phyloP scores from a whole-genome alignment of 768 basidiomycete genomes.

The Rhizopogon sp. region DNA sequence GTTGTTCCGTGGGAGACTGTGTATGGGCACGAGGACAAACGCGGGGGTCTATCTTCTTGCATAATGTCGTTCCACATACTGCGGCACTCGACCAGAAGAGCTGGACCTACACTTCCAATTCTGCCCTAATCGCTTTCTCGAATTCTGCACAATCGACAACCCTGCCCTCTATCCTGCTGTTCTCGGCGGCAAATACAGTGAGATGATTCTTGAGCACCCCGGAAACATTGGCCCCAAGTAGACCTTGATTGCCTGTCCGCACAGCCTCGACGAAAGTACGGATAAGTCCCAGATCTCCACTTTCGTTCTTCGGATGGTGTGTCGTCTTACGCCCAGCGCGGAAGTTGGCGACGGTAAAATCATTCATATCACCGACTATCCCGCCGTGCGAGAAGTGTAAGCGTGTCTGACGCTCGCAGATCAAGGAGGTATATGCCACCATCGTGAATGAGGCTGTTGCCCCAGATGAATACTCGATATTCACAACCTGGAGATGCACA shows the following conservation, averaged over 20 bases:
- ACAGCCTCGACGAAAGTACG: slow-evolving; percentile 74
- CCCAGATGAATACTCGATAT: slow-evolving; percentile 79
- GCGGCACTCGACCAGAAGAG: not conserved
- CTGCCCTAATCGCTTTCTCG: slow-evolving; percentile 44
- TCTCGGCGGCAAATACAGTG: too few relatives aligned
- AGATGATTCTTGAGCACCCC: slow-evolving; percentile 77
- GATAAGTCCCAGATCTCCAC: slow-evolving; percentile 77
- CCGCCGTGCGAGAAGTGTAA: slow-evolving; percentile 86
- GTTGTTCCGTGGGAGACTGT: not conserved
- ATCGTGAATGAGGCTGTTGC: slow-evolving; percentile 85
- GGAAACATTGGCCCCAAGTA: slow-evolving; percentile 59
- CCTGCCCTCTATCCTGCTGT: slow-evolving; percentile 54
- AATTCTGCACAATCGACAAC: slow-evolving; percentile 70
- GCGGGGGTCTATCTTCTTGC: too few relatives aligned
- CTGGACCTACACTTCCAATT: slow-evolving; percentile 9
- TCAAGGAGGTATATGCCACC: slow-evolving; percentile 75
- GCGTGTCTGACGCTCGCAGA: slow-evolving; percentile 80
- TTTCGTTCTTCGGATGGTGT: slow-evolving; percentile 48
- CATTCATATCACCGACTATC: slow-evolving; percentile 80
- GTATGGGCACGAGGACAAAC: too few relatives aligned
- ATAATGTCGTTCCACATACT: not conserved
- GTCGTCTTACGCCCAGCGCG: slow-evolving; percentile 41
- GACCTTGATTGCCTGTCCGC: slow-evolving; percentile 51
- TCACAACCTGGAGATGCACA: slow-evolving; percentile 54
- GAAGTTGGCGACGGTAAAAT: slow-evolving; percentile 77